Evolutionary conservation across 805 yeast species (phyloP), one percentile per base, ranked within the genome.

Genomic region (Groenewaldozyma salmanticensis): DNA sequence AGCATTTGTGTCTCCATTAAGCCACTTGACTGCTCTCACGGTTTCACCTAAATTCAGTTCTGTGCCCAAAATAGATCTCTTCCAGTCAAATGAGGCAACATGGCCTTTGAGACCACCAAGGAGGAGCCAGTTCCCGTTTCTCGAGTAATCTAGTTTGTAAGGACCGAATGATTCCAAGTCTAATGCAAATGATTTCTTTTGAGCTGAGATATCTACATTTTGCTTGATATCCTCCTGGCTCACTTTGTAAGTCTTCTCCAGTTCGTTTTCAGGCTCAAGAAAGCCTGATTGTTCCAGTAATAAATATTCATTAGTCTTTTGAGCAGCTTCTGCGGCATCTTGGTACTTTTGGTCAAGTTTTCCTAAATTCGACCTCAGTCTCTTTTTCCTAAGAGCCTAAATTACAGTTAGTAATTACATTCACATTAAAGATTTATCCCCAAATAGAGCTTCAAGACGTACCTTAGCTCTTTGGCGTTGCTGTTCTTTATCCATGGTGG

Each of bases 81-180:
- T 76, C 96, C 98, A 92, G 64, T 92, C 96, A 69, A 92, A 80
- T 2, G 92, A 76, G 0, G 98, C 97, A 39, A 92, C 77, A 66
- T 92, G 98, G 2, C 99, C 99, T 58, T 85, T 86, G 37, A 71
- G 70, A 16, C 99, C 99, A 7, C 88, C 92, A 18, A 92, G 65
- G 27, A 92, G 68, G 37, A 92, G 60, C 48, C 80, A 81, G 46
- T 95, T 77, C 41, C 99, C 98, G 52, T 86, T 86, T 60, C 90
- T 71, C 2, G 92, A 74, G 59, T 81, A 92, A 59, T 90, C 87
- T 6, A 83, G 57, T 4, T 69, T 63, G 57, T 92, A 92, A 1
- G 98, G 96, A 0, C 97, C 97, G 57, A 78, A 81, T 46, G 83
- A 82, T 9, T 72, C 71, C 46, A 92, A 66, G 21, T 74, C 73